A percentile compares a stretch with the other conserved stretches of the same genome.
phyloP scores from a whole-genome alignment of 2,329 filamentous ascomycete genomes.

The Samsoniella hepiali region DNA sequence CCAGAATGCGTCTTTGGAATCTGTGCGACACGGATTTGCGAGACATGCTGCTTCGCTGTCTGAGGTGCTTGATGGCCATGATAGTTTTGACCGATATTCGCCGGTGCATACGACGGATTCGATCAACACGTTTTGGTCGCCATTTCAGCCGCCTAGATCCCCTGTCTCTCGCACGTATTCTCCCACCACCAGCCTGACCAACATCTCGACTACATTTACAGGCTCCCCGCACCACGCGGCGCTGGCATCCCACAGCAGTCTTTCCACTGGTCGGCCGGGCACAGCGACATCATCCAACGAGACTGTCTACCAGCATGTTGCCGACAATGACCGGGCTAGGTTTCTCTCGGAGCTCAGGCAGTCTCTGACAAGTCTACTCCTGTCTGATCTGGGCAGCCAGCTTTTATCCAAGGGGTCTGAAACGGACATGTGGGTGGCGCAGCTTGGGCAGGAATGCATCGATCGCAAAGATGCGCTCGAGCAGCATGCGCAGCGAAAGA shows the following conservation, averaged over 20 bases:
- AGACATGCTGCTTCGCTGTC: conserved; percentile 55
- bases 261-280: conserved; percentile 55
- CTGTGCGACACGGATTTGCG: conserved; percentile 60
- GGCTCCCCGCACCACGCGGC: conserved; percentile 40
- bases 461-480: conserved; percentile 58
- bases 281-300: conserved; percentile 67
- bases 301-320: conserved; percentile 59
- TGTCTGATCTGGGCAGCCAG: conserved; percentile 85
- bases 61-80: conserved; percentile 66
- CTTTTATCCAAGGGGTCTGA: conserved; percentile 89
- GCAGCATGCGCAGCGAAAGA: conserved; percentile 41
- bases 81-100: conserved; percentile 62
- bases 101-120: conserved; percentile 72
- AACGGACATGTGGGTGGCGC: conserved; percentile 83
- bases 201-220: conserved; percentile 50
- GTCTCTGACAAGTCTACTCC: conserved; percentile 74
- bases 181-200: conserved; percentile 59
- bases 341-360: conserved; percentile 77
- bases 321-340: conserved; percentile 67
- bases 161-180: conserved; percentile 60
- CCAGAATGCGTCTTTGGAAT: conserved; percentile 65
- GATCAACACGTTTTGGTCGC: conserved; percentile 83
- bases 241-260: conserved; percentile 44
- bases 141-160: conserved; percentile 68
- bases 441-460: conserved; percentile 63